Evolutionary conservation across 1,284 basidiomycete genomes (phyloP).

Genomic region (Naganishia cerealis): DNA sequence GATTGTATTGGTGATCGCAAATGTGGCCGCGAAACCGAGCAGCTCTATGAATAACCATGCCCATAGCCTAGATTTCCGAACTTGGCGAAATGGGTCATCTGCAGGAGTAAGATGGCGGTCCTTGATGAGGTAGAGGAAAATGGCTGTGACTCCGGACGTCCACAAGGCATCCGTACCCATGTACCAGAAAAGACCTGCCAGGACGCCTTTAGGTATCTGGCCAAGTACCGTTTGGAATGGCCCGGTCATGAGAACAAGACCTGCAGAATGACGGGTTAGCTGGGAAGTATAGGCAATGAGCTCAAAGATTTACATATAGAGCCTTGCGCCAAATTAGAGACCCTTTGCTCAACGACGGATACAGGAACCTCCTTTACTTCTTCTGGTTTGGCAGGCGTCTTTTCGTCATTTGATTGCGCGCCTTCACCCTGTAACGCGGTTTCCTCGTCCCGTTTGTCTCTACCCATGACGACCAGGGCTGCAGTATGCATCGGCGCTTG

Average conservation of each 20-base stretch:
- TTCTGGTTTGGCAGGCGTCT: not conserved
- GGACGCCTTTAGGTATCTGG: slow-evolving; percentile 69
- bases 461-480: slow-evolving; percentile 75
- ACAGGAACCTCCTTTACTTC: slow-evolving; percentile 58
- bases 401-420: not conserved
- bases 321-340: slow-evolving; percentile 83
- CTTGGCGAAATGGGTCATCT: slow-evolving; percentile 69
- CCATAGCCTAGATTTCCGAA: slow-evolving; percentile 74
- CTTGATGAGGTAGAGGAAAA: slow-evolving; percentile 76
- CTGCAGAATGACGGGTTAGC: slow-evolving; percentile 34
- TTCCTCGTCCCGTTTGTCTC: slow-evolving; percentile 55
- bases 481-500: slow-evolving; percentile 94
- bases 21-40: slow-evolving; percentile 81
- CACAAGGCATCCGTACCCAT: slow-evolving; percentile 83
- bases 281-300: too few species aligned
- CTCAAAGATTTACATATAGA: slow-evolving; percentile 62
- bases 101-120: slow-evolving; percentile 67
- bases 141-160: slow-evolving; percentile 79
- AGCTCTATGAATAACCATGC: slow-evolving; percentile 79
- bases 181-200: slow-evolving; percentile 62
- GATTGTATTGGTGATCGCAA: slow-evolving; percentile 86
- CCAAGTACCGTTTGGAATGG: slow-evolving; percentile 77
- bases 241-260: slow-evolving; percentile 68
- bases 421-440: slow-evolving; percentile 33
- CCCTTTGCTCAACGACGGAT: slow-evolving; percentile 81